A percentile compares a stretch with the other conserved stretches of the same genome.
These are phyloP conservation scores for Adansonia gregorii DNA, from an alignment of 441 rosid genomes.

Conservation along the genomic window DNA sequence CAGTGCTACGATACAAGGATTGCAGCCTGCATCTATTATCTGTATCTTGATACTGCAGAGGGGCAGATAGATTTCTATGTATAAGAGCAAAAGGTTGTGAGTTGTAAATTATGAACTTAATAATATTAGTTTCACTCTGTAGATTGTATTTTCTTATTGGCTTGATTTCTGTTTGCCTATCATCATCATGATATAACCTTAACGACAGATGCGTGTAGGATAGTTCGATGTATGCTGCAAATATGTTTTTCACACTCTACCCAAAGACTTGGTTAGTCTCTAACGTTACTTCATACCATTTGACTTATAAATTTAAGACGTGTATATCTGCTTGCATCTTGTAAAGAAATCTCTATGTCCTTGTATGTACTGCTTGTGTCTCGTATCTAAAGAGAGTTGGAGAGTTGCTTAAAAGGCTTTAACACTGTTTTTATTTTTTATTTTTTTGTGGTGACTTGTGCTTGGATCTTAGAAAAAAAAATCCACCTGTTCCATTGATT, in stretches of 20 bases:
- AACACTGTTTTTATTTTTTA: background rate
- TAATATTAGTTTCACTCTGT: slow-evolving; percentile 28
- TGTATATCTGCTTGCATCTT: background rate
- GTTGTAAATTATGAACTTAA: slow-evolving; percentile 51
- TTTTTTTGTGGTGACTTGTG: background rate
- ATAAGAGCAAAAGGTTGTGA: slow-evolving; percentile 31
- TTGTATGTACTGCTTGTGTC: background rate
- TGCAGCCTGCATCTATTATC: background rate
- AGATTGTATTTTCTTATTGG: slow-evolving; percentile 30
- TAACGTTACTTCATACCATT: slow-evolving; percentile 10
- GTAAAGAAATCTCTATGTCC: background rate
- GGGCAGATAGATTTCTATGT: slow-evolving; percentile 31
- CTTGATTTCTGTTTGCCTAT: slow-evolving; percentile 24
- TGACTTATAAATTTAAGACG: background rate
- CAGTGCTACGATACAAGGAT: slow-evolving; percentile 6
- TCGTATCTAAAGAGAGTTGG: background rate
- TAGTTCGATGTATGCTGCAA: background rate
- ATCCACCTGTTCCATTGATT: background rate
- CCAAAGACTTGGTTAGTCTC: slow-evolving; percentile 11
- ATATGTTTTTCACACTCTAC: background rate
- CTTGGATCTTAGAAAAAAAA: background rate
- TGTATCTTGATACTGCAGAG: slow-evolving; percentile 16
- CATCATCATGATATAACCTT: background rate
- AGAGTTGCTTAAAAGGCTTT: background rate
- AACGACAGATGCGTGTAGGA: slow-evolving; percentile 17